phyloP scores from a whole-genome alignment of 2,329 filamentous ascomycete genomes.

The Colletotrichum camelliae region DNA sequence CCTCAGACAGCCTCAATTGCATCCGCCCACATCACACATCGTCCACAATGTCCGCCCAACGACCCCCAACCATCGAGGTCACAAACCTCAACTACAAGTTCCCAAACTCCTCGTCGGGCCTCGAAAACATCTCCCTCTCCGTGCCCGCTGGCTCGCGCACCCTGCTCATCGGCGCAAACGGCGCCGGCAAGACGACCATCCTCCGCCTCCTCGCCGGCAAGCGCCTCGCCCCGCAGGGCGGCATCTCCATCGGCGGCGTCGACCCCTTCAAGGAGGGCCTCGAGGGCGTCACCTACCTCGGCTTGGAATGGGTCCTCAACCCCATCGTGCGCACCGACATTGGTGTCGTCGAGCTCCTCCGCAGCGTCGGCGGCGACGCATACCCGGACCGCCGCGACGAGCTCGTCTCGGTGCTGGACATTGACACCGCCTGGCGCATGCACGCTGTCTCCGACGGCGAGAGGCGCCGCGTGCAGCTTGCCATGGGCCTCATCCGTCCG shows the following conservation, averaged over 20 bases:
- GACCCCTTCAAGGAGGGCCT: conserved; percentile 92
- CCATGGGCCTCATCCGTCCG: conserved; percentile 91
- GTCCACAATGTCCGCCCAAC: conserved; percentile 30
- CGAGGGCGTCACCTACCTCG: conserved; percentile 95
- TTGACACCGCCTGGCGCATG: conserved; percentile 93
- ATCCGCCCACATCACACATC: not conserved
- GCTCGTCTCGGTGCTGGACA: conserved; percentile 85
- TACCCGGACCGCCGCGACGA: conserved; percentile 86
- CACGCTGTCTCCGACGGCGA: conserved; percentile 95
- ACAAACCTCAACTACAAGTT: conserved; percentile 86
- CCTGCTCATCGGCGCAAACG: conserved; percentile 93
- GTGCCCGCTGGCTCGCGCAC: conserved; percentile 87
- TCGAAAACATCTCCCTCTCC: conserved; percentile 74
- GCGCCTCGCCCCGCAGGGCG: conserved; percentile 79
- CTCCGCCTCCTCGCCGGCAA: conserved; percentile 94
- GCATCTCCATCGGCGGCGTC: conserved; percentile 79
- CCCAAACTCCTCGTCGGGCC: conserved; percentile 81
- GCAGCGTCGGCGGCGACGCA: conserved; percentile 83
- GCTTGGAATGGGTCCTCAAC: conserved; percentile 97
- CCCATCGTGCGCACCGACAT: conserved; percentile 96
- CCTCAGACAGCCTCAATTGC: not conserved
- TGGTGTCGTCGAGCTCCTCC: conserved; percentile 83
- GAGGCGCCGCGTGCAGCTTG: conserved; percentile 87
- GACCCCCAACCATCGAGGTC: conserved; percentile 71
- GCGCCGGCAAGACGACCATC: conserved; percentile 95